A percentile compares a stretch with the other conserved stretches of the same genome.
Evolutionary conservation across 2,329 filamentous ascomycete genomes (phyloP).

Genomic region (Ascochyta rabiei): DNA sequence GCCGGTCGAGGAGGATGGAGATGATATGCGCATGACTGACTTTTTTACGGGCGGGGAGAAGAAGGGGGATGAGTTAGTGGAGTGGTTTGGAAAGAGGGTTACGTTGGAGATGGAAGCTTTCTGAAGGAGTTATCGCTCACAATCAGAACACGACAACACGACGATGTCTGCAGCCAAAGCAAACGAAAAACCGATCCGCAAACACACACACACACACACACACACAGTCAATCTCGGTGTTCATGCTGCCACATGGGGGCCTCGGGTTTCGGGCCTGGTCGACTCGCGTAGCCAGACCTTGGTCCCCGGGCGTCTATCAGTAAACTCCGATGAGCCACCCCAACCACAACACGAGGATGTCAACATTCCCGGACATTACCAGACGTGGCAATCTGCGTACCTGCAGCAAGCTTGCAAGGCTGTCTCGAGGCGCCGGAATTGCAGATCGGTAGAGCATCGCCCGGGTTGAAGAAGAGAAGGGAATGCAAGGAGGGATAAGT

Average conservation of each 20-base stretch:
- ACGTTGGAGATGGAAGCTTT: slow-evolving; percentile 75
- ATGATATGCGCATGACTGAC: slow-evolving; percentile 72
- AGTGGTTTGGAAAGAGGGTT: slow-evolving; percentile 81
- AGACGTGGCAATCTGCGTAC: slow-evolving; percentile 9
- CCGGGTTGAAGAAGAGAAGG: slow-evolving; percentile 2
- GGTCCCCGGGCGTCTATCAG: slow-evolving; percentile 3
- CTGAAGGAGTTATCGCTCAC: slow-evolving; percentile 45
- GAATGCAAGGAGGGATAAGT: slow-evolving; percentile 2
- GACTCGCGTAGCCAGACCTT: slow-evolving; percentile 11
- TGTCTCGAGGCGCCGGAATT: slow-evolving; percentile 7
- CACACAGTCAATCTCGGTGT: slow-evolving; percentile 3
- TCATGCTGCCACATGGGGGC: background rate
- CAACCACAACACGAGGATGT: slow-evolving; percentile 3
- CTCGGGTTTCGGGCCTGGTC: slow-evolving; percentile 17
- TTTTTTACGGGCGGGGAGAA: slow-evolving; percentile 65
- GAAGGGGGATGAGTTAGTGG: slow-evolving; percentile 69
- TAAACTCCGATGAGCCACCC: slow-evolving; percentile 15
- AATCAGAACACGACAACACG: background rate
- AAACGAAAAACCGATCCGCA: background rate
- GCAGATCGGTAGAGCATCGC: slow-evolving; percentile 11
- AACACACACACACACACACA: background rate
- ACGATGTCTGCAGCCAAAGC: background rate
- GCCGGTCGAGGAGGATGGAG: slow-evolving; percentile 77
- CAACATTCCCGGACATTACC: slow-evolving; percentile 5
- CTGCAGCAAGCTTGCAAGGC: slow-evolving; percentile 12